Evolutionary conservation across 495 filamentous ascomycete genomes (phyloP), one percentile per base, ranked within the genome.

Genomic region (Entonaema liquescens): DNA sequence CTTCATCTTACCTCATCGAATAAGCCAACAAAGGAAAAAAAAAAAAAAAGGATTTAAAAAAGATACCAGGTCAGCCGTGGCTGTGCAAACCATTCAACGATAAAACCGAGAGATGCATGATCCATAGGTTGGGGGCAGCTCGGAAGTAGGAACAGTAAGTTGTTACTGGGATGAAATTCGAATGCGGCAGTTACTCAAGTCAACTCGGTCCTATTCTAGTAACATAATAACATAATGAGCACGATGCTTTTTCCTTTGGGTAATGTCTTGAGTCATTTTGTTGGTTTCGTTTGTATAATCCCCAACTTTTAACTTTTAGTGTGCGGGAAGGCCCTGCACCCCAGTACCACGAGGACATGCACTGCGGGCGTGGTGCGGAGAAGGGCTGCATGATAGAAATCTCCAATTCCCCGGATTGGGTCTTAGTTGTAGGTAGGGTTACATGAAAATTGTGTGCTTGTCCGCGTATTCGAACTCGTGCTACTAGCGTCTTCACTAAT

Each of bases 371-470:
- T 38, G 49, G 63, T 68, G 69, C 55, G 69, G 69, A 67, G 70
- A 67, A 47, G 36, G 55, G 56, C 59, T 64, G 59, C 69, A 68
- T 49, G 13, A 25, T n/a, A 36, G n/a, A 33, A 50, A 28, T 62
- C 44, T 55, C 59, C 65, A 65, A 19, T 40, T 64, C 59, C 60
- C 59, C 56, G 65, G 70, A 72, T 72, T 72, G 70, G 70, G 53
- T 56, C 60, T 54, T 50, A 26, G 40, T 36, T 3, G 7, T 12
- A 19, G n/a, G 65, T 59, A 62, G 70, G 70, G 70, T 72, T 68
- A 65, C 70, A 72, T 72, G 15, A 50, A 3, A 3, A 38, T 1
- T 11, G 23, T 59, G 44, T 31, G 12, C 12, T 47, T 59, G 59
- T 59, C 62, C 44, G 54, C 70, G 26, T 65, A 42, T 1, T 42